Evolutionary conservation across 495 filamentous ascomycete genomes (phyloP).

Genomic region (Schizothecium vesticola): DNA sequence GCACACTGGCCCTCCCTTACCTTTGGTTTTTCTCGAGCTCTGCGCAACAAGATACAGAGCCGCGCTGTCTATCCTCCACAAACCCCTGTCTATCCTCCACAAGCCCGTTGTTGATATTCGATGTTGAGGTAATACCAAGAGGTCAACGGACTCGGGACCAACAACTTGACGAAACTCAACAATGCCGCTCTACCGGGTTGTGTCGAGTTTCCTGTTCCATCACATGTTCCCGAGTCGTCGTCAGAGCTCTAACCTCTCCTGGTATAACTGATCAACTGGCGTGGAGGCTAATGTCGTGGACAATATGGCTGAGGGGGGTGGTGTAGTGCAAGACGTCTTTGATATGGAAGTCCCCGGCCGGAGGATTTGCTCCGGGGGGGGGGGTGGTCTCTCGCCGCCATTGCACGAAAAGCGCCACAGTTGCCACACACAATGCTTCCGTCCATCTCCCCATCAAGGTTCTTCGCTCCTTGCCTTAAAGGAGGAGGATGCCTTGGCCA

Average conservation of each 20-base stretch:
- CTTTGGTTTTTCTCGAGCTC: neutral
- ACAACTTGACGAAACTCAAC: neutral
- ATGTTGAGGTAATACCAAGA: neutral
- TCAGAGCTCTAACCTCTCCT: neutral
- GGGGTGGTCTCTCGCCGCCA: neutral
- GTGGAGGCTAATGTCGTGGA: neutral
- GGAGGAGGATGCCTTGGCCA: too few relatives aligned
- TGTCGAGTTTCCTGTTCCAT: neutral
- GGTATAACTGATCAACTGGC: neutral
- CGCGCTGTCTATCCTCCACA: neutral
- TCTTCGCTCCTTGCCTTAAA: neutral
- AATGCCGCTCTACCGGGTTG: neutral
- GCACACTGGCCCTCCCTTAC: too few relatives aligned
- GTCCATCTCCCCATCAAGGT: neutral
- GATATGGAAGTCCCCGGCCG: neutral
- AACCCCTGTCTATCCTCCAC: neutral
- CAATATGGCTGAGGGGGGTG: neutral
- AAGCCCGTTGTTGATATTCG: neutral
- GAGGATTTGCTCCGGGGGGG: neutral
- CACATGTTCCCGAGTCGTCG: neutral
- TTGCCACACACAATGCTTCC: neutral
- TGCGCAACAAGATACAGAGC: neutral
- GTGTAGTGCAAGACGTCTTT: neutral
- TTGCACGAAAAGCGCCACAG: neutral
- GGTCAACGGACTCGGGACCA: too few relatives aligned